Evolutionary conservation across 2,329 filamentous ascomycete genomes (phyloP).

Genomic region (Sarocladium brachiariae): DNA sequence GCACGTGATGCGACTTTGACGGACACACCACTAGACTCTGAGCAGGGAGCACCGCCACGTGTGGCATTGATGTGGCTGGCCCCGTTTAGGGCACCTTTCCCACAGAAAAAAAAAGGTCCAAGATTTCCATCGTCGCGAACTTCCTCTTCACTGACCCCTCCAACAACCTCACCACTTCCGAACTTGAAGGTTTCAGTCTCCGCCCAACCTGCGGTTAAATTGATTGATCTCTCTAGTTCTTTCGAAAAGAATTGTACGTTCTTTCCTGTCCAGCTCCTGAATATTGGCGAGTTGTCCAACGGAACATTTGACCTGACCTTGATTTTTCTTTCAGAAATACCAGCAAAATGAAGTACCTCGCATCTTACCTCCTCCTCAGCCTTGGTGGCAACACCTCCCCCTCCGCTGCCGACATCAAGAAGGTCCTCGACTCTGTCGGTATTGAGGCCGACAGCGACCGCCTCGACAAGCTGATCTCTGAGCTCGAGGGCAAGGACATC

Average conservation of each 20-base stretch:
- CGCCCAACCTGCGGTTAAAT: constrained; percentile 97
- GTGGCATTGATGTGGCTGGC: not conserved
- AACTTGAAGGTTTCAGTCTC: constrained; percentile 99
- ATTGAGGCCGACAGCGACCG: constrained; percentile 89
- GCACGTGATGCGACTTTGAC: constrained; percentile 4
- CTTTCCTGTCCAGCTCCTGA: constrained; percentile 13
- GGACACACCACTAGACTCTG: too few species aligned
- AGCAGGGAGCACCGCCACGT: not conserved
- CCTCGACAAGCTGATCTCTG: constrained; percentile 76
- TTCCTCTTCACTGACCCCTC: constrained; percentile 7
- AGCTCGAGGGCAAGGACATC: constrained; percentile 90
- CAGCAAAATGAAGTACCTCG: constrained; percentile 98
- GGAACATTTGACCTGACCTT: not conserved
- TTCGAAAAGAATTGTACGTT: not conserved
- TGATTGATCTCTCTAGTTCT: constrained; percentile 96
- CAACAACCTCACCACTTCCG: constrained; percentile 34
- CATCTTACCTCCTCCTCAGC: constrained; percentile 94
- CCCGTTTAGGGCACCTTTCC: constrained; percentile 1
- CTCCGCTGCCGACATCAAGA: constrained; percentile 78
- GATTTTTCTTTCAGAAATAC: constrained; percentile 24
- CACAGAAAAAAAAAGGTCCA: constrained; percentile 11
- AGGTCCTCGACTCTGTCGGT: constrained; percentile 85
- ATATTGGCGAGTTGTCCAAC: constrained; percentile 10
- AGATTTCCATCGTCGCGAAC: constrained; percentile 2
- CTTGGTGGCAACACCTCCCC: constrained; percentile 89